phyloP scores from a whole-genome alignment of 1,139 yeast species.

The Hansenula lynferdii region DNA sequence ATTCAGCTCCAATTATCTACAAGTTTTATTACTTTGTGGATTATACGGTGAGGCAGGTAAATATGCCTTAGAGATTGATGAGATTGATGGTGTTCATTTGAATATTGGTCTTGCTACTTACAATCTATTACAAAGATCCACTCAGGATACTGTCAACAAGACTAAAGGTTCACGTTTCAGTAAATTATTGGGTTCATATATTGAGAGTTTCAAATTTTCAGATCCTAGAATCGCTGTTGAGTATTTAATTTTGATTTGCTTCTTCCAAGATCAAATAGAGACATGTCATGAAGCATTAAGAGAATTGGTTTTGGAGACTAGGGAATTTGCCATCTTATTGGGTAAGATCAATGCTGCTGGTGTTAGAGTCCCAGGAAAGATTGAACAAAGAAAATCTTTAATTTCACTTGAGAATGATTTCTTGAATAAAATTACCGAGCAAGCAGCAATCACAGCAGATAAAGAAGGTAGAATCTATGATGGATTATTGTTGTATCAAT shows the following conservation, averaged over 20 bases:
- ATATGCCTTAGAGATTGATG: slow-evolving; percentile 61
- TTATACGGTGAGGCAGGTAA: slow-evolving; percentile 79
- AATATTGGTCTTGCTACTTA: slow-evolving; percentile 78
- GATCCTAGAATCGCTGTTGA: slow-evolving; percentile 93
- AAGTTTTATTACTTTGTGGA: slow-evolving; percentile 70
- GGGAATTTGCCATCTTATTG: slow-evolving; percentile 75
- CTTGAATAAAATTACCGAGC: slow-evolving; percentile 69
- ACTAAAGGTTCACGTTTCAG: slow-evolving; percentile 48
- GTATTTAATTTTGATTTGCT: slow-evolving; percentile 68
- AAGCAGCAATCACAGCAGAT: slow-evolving; percentile 83
- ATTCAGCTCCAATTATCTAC: slow-evolving; percentile 71
- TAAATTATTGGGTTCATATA: slow-evolving; percentile 62
- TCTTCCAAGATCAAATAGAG: slow-evolving; percentile 45
- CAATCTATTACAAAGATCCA: slow-evolving; percentile 58
- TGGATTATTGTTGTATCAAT: slow-evolving; percentile 79
- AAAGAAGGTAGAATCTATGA: slow-evolving; percentile 90
- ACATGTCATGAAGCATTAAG: slow-evolving; percentile 77
- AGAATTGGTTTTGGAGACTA: slow-evolving; percentile 79
- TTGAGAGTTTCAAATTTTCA: slow-evolving; percentile 74
- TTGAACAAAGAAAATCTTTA: slow-evolving; percentile 74
- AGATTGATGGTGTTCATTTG: slow-evolving; percentile 86
- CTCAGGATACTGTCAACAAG: slow-evolving; percentile 12
- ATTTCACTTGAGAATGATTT: slow-evolving; percentile 53
- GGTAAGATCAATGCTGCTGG: slow-evolving; percentile 80
- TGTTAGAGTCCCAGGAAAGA: slow-evolving; percentile 73